Evolutionary conservation across 768 basidiomycete genomes (phyloP), one percentile per base, ranked within the genome.

Genomic region (Amanita exitialis): DNA sequence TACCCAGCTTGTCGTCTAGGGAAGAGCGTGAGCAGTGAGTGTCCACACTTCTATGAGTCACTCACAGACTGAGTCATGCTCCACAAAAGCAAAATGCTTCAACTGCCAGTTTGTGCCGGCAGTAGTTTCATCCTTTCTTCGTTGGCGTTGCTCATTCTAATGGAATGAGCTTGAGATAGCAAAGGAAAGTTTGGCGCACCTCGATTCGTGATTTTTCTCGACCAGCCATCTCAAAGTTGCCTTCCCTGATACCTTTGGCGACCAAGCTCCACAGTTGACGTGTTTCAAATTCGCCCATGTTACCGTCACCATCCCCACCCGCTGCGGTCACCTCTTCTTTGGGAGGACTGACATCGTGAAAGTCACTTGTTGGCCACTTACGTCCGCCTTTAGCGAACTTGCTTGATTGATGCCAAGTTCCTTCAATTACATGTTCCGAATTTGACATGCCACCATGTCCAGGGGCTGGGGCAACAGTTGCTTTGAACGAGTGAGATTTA

Each of bases 401-500:
- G 56, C 80, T 81, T 3, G 70, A 76, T 50, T 78, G 74, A 58
- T 86, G 80, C 92, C 92, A 95, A 8, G 79, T 78, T 25, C 92
- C 92, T 61, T 92, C 88, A 37, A 87, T 66, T 20, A 82, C 66
- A 59, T 79, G 72, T 55, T 79, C 70, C 34, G 64, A 53, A 35
- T 64, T 60, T n/a, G 62, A 65, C 13, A 52, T 47, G 54, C 64
- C 57, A 55, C 65, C 59, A 57, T 65, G 54, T 47, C 69, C 66
- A 41, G 74, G 70, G 37, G 78, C 72, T 9, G 78, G 78, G 0
- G 75, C 63, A n/a, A 91, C 64, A 1, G 74, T 74, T 8, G 95
- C 91, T 66, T 92, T 94, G 79, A 93, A 96, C 3, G 82, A 73
- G 69, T 99, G 95, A 3, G 90, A 81, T 65, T 92, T 94, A 50